Evolutionary conservation across 2,329 filamentous ascomycete genomes (phyloP).

Genomic region (Corinectria fuckeliana): DNA sequence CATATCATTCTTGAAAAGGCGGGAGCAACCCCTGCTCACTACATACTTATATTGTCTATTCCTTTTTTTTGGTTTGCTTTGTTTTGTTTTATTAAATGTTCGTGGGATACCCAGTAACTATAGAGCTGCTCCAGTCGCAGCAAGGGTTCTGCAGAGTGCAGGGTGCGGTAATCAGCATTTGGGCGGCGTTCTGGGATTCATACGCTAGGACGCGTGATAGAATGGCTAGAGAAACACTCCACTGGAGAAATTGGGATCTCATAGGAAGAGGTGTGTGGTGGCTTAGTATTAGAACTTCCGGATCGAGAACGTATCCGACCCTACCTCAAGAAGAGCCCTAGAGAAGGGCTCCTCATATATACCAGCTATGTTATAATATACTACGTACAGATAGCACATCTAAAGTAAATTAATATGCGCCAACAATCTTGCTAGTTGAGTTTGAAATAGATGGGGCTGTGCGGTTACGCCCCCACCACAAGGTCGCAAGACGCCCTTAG

Average conservation of each 20-base stretch:
- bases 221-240: neutral
- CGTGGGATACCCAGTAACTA: neutral
- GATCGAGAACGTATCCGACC: neutral
- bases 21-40: neutral
- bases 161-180: neutral
- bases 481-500: no score
- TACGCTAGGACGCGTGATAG: neutral
- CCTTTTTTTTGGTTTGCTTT: conserved; percentile 4
- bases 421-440: no score
- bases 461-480: no score
- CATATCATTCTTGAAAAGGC: neutral
- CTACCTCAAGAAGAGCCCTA: neutral
- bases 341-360: neutral
- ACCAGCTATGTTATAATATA: neutral
- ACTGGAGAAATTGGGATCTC: neutral
- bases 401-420: no score
- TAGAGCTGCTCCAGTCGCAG: neutral
- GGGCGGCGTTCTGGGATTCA: conserved; percentile 12
- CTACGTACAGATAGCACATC: neutral
- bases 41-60: neutral
- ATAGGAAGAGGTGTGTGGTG: neutral
- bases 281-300: neutral
- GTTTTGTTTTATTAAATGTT: neutral
- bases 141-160: neutral
- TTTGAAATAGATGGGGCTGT: no score